Evolutionary conservation across 371 early-diverging fungal genomes (phyloP).

Genomic region (Rhizopus sp.): DNA sequence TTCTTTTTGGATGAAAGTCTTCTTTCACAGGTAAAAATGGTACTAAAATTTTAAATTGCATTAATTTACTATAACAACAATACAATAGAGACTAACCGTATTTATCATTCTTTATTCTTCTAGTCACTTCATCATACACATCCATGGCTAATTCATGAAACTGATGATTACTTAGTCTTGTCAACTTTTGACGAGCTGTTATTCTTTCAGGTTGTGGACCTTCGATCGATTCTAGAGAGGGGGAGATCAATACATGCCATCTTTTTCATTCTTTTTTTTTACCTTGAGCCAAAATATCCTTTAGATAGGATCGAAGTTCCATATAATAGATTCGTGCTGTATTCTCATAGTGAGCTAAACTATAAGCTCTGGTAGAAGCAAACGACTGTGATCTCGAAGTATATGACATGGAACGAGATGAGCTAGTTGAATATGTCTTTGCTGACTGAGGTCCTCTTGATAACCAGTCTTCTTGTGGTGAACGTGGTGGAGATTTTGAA

Average conservation of each 20-base stretch:
- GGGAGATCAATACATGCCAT: not conserved
- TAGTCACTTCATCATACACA: constrained; percentile 91
- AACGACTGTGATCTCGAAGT: constrained; percentile 41
- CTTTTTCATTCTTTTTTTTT: not conserved
- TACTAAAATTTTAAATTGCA: constrained; percentile 44
- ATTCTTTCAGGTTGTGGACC: constrained; percentile 59
- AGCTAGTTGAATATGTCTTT: constrained; percentile 35
- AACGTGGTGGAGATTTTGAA: constrained; percentile 39
- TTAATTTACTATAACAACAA: not conserved
- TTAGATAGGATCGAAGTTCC: constrained; percentile 38
- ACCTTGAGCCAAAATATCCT: constrained; percentile 41
- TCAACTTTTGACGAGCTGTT: constrained; percentile 87
- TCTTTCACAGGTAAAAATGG: constrained; percentile 84
- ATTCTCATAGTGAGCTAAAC: constrained; percentile 27
- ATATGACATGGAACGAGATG: constrained; percentile 34
- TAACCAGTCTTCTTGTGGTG: constrained; percentile 45
- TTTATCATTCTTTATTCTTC: constrained; percentile 63
- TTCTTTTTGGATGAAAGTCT: constrained; percentile 91
- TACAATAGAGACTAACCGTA: constrained; percentile 7
- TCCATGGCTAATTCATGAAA: constrained; percentile 94
- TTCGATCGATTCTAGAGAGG: constrained; percentile 42
- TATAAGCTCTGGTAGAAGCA: constrained; percentile 31
- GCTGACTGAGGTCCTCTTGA: constrained; percentile 27
- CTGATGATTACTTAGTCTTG: constrained; percentile 76
- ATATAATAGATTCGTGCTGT: constrained; percentile 38